Conservation (phyloP, 257 asterid genomes). For the Solanum bulbocastanum region DNA sequence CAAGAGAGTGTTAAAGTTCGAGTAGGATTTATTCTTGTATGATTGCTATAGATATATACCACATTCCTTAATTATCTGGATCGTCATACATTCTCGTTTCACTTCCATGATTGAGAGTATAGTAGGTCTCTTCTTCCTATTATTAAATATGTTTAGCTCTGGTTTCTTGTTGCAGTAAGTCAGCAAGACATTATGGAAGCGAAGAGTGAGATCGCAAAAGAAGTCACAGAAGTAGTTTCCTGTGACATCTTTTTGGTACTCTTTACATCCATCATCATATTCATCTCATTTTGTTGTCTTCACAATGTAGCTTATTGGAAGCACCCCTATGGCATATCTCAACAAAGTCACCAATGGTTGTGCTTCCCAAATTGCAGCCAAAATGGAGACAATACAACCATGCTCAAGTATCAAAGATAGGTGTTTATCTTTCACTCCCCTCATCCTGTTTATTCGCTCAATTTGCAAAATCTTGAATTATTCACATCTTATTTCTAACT, state of each 20-base stretch:
- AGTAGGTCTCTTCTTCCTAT: neutral
- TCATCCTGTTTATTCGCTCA: neutral
- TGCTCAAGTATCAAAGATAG: conserved; percentile 41
- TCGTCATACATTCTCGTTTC: neutral
- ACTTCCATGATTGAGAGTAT: neutral
- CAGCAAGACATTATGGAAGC: conserved; percentile 11
- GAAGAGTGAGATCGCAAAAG: conserved; percentile 19
- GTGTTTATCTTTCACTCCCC: neutral
- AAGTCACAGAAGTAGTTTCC: conserved; percentile 23
- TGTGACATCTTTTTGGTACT: neutral
- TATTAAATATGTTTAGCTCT: neutral
- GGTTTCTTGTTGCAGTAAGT: conserved; percentile 5
- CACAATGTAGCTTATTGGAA: conserved; percentile 20
- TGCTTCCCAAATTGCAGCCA: conserved; percentile 28
- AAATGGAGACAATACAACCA: conserved; percentile 36
- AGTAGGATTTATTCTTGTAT: too few relatives aligned
- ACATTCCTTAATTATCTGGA: neutral
- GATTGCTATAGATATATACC: too few relatives aligned
- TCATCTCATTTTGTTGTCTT: neutral
- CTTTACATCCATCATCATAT: neutral
- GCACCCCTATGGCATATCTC: conserved; percentile 38
- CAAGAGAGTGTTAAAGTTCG: too few relatives aligned
- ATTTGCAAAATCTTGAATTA: neutral
- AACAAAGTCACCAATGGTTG: conserved; percentile 30
- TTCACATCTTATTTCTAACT: neutral